Evolutionary conservation across 352 stramenopile species (phyloP), one percentile per base, ranked within the genome.

Genomic region (Blastocystis sp.): DNA sequence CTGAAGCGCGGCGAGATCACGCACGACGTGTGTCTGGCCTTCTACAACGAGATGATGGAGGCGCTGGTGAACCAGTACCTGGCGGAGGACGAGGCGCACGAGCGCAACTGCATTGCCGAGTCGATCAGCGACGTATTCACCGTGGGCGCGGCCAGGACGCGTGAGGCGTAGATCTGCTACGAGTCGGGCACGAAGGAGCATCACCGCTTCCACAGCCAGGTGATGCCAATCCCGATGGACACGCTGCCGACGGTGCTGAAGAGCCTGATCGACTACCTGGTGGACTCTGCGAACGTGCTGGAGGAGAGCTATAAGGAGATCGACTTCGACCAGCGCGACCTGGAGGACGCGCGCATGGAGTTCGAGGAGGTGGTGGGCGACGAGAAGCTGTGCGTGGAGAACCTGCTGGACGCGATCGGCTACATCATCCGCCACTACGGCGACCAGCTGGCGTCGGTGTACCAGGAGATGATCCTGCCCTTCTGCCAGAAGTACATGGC

Each of bases 361-460:
- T 79, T 79, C 69, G 69, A 79, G n/a, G 69, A 79, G 40, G 40
- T 19, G 57, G 69, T 43, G 34, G 69, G 69, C 34, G 69, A 79
- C 40, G 69, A 79, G 57, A 79, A 79, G 69, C 17, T 62, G 24
- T 79, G 69, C 57, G 69, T 79, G 40, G 69, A 79, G 43, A 65
- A 45, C n/a, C 57, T 79, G 43, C 11, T 79, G 40, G 69, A 79
- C 43, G 42, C 69, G 40, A 62, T 79, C 40, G 42, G 42, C 24
- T 79, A 63, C 57, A 28, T 79, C 2, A 79, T 79, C 57, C 69
- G 69, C 21, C 28, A 45, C 11, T 19, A n/a, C 7, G 48, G 45
- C 24, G 48, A 65, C 11, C 19, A 62, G 69, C 57, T 79, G 11
- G 38, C 43, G 45, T 48, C 69, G 34, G 11, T 79, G 6, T 79